Evolutionary conservation across 441 rosid genomes (phyloP).

Genomic region (Manihot esculenta): DNA sequence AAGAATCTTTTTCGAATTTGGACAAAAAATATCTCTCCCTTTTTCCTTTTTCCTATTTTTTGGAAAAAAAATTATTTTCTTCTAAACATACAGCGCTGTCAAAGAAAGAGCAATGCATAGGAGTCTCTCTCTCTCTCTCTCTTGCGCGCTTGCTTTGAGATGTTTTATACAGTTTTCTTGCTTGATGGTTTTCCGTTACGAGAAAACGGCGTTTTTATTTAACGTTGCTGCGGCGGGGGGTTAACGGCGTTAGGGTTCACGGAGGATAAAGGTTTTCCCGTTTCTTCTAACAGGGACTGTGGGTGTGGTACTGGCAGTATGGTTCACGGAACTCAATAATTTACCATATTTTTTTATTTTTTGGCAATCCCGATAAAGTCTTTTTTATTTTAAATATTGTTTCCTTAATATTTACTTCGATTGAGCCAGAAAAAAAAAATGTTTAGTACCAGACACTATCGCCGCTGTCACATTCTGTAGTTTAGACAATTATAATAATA

Average conservation of each 20-base stretch:
- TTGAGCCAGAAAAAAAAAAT: too few species aligned
- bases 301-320: constrained; percentile 1
- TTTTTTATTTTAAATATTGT: too few species aligned
- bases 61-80: background rate
- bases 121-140: constrained; percentile 11
- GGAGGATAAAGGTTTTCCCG: too few species aligned
- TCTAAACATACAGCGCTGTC: constrained; percentile 15
- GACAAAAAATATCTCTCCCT: constrained; percentile 6
- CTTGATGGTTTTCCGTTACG: constrained; percentile 27
- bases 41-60: background rate
- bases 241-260: constrained; percentile 40
- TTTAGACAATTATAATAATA: too few species aligned
- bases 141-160: constrained; percentile 24
- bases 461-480: too few species aligned
- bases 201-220: constrained; percentile 32
- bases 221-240: constrained; percentile 42
- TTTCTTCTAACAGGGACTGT: too few species aligned
- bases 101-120: constrained; percentile 17
- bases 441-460: too few species aligned
- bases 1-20: constrained; percentile 32
- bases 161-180: constrained; percentile 35
- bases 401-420: too few species aligned
- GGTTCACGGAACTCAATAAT: constrained; percentile 34
- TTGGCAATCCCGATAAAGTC: constrained; percentile 30
- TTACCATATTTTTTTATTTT: constrained; percentile 17